Evolutionary conservation across 1,284 basidiomycete species (phyloP).

Genomic region (Phylloporus sp.): DNA sequence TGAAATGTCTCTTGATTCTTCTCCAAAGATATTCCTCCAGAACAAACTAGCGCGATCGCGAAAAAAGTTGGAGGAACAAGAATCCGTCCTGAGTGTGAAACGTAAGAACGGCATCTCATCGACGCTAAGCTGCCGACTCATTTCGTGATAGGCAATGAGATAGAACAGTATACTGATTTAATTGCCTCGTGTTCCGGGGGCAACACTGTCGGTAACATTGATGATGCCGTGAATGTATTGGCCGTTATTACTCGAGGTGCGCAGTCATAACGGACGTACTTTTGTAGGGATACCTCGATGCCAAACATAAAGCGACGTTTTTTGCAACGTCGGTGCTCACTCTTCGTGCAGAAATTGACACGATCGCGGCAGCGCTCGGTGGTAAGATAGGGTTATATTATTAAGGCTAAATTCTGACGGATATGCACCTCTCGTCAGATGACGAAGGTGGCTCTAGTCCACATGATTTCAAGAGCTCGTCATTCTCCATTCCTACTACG

Average conservation of each 20-base stretch:
- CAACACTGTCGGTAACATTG: slow-evolving; percentile 63
- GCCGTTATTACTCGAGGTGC: slow-evolving; percentile 13
- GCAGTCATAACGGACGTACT: slow-evolving; percentile 12
- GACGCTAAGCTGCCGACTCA: slow-evolving; percentile 15
- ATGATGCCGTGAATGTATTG: slow-evolving; percentile 71
- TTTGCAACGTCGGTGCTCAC: slow-evolving; percentile 63
- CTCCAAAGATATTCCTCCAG: slow-evolving; percentile 78
- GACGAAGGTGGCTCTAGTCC: slow-evolving; percentile 76
- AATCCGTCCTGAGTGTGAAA: slow-evolving; percentile 63
- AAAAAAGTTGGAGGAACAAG: slow-evolving; percentile 66
- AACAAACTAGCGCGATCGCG: slow-evolving; percentile 73
- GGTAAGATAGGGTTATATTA: slow-evolving; percentile 53
- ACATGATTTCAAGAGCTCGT: slow-evolving; percentile 82
- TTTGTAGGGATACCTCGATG: slow-evolving; percentile 69
- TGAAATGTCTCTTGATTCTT: slow-evolving; percentile 68
- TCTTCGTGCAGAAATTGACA: slow-evolving; percentile 66
- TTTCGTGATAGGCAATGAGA: slow-evolving; percentile 58
- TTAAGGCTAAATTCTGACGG: slow-evolving; percentile 6
- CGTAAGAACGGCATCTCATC: slow-evolving; percentile 51
- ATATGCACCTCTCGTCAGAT: slow-evolving; percentile 47
- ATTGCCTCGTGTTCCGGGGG: slow-evolving; percentile 62
- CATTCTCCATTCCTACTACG: slow-evolving; percentile 83
- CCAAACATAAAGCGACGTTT: slow-evolving; percentile 65
- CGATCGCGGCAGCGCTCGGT: slow-evolving; percentile 68
- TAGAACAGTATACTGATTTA: slow-evolving; percentile 58